Conservation (phyloP, 1,284 basidiomycete species). For the Ustilago lituana region DNA sequence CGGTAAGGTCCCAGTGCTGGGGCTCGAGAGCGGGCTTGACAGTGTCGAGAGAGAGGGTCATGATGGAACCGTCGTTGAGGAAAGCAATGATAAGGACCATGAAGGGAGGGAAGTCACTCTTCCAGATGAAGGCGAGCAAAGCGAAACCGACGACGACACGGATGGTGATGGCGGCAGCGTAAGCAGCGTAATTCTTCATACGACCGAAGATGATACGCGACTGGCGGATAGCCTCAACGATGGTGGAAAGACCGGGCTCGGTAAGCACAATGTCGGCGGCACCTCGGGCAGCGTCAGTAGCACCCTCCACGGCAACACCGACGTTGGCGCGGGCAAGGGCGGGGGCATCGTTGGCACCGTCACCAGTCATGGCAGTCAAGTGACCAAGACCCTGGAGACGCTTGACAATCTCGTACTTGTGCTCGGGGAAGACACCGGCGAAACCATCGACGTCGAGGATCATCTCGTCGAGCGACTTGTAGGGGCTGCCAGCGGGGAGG, state of each 20-base stretch:
- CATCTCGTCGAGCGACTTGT: conserved; percentile 84
- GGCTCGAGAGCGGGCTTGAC: conserved; percentile 86
- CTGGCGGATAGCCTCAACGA: conserved; percentile 93
- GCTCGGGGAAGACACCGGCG: conserved; percentile 95
- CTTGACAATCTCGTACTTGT: conserved; percentile 93
- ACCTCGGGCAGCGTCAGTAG: conserved; percentile 92
- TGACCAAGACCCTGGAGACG: conserved; percentile 82
- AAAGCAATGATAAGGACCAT: conserved; percentile 98
- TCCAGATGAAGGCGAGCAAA: conserved; percentile 92
- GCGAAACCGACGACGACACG: conserved; percentile 98
- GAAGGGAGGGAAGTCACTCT: conserved; percentile 98
- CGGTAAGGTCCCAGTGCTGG: conserved; percentile 93
- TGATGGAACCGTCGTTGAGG: conserved; percentile 95
- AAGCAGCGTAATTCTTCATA: conserved; percentile 88
- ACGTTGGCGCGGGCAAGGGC: conserved; percentile 83
- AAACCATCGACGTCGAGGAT: conserved; percentile 86
- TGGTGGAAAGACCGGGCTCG: conserved; percentile 94
- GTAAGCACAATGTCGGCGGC: conserved; percentile 94
- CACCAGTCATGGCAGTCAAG: conserved; percentile 76
- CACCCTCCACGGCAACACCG: conserved; percentile 94
- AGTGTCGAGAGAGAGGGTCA: conserved; percentile 97
- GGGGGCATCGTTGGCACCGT: conserved; percentile 95
- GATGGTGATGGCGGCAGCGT: conserved; percentile 93
- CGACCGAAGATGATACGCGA: conserved; percentile 97
- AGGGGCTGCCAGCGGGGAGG: conserved; percentile 77